Evolutionary conservation across 768 basidiomycete genomes (phyloP).

Genomic region (Rhodotorula sphaerocarpa): DNA sequence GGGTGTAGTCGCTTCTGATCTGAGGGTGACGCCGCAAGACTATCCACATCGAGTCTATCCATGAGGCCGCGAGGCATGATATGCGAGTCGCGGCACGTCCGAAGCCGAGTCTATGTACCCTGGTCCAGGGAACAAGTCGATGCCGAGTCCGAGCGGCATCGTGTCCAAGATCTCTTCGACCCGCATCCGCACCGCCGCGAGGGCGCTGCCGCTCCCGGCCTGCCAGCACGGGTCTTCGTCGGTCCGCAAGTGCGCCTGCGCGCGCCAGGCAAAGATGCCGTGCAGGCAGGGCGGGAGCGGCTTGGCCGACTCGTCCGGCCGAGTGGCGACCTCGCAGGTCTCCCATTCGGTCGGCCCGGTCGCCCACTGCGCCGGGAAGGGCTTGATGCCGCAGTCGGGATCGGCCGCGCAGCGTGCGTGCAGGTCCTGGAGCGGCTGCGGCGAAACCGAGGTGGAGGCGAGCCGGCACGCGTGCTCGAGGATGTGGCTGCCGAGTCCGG

Average conservation of each 20-base stretch:
- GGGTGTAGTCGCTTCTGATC: no score
- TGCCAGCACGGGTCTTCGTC: conserved; percentile 9
- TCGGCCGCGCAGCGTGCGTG: background rate
- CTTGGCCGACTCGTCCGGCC: no score
- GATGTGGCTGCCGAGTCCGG: background rate
- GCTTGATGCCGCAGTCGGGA: background rate
- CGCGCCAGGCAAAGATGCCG: background rate
- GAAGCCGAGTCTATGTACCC: no score
- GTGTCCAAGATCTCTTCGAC: background rate
- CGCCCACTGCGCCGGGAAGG: background rate
- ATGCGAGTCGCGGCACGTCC: no score
- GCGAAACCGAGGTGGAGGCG: no score
- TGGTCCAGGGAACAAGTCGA: background rate
- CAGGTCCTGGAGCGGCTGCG: background rate
- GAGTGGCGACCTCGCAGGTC: background rate
- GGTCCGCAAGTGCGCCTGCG: background rate
- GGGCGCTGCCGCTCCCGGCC: background rate
- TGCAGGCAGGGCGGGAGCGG: background rate
- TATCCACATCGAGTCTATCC: no score
- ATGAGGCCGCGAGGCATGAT: no score
- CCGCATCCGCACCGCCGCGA: background rate
- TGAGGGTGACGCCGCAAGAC: no score
- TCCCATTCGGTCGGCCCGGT: background rate
- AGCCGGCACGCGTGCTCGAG: conserved; percentile 2
- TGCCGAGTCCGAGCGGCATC: background rate